These are phyloP conservation scores for Lipomyces kockii DNA, from an alignment of 805 yeast species.

Conservation along the genomic window DNA sequence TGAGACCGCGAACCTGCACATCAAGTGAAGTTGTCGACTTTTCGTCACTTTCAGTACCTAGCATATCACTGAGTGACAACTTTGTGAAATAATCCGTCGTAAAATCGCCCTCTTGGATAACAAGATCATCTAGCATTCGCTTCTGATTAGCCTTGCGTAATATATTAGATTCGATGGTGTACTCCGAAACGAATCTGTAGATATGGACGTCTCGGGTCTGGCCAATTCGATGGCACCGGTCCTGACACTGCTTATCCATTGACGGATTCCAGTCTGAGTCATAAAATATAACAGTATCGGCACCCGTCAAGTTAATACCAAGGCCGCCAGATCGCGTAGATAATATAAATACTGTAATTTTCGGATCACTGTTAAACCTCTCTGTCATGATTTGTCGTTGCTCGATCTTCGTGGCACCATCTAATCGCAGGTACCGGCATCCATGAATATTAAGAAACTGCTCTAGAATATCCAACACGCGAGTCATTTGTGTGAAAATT, in stretches of 20 bases:
- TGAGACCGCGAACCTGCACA: conserved; percentile 40
- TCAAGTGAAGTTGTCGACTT: conserved; percentile 31
- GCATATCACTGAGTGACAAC: conserved; percentile 80
- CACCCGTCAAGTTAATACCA: conserved; percentile 97
- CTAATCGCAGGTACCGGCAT: conserved; percentile 89
- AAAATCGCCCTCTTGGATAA: conserved; percentile 96
- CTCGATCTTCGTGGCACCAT: conserved; percentile 96
- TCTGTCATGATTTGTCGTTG: conserved; percentile 95
- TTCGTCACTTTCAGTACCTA: conserved; percentile 53
- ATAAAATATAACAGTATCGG: conserved; percentile 96
- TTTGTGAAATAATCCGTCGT: conserved; percentile 95
- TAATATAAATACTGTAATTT: conserved; percentile 83
- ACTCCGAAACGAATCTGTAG: conserved; percentile 93
- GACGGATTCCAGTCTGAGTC: conserved; percentile 99
- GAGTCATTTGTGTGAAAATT: conserved; percentile 98
- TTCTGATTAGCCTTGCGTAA: conserved; percentile 81
- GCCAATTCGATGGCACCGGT: conserved; percentile 98
- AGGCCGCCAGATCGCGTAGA: conserved; percentile 98
- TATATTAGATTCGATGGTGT: conserved; percentile 93
- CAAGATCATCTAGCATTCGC: conserved; percentile 74
- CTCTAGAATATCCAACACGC: conserved; percentile 89
- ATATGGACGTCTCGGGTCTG: conserved; percentile 98
- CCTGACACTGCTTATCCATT: conserved; percentile 99
- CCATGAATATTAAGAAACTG: conserved; percentile 94
- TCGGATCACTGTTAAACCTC: conserved; percentile 78